These are phyloP conservation scores for Albizia julibrissin DNA, from an alignment of 306 rosid genomes.

Conservation along the genomic window DNA sequence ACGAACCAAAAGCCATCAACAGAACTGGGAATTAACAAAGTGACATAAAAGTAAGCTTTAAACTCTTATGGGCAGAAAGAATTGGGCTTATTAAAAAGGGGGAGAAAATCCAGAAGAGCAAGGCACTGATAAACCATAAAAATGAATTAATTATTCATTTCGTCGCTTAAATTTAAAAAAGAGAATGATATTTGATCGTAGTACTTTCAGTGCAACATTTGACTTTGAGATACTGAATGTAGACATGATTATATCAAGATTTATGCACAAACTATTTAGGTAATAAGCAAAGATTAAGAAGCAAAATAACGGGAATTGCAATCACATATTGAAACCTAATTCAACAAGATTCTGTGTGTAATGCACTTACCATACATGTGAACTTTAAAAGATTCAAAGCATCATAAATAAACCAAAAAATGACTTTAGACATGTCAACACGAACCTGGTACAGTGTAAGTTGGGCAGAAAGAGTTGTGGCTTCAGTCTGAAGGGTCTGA, in stretches of 20 bases:
- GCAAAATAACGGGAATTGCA: conserved; percentile 3
- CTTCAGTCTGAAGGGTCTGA: conserved; percentile 98
- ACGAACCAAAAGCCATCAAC: conserved; percentile 11
- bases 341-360: neutral
- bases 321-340: conserved; percentile 13
- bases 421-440: conserved; percentile 15
- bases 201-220: conserved; percentile 12
- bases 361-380: neutral
- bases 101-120: neutral
- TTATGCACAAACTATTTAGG: conserved; percentile 1
- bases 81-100: neutral
- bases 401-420: conserved; percentile 4
- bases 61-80: neutral
- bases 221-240: neutral
- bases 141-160: neutral
- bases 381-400: neutral
- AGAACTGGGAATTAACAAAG: neutral
- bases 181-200: neutral
- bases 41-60: conserved; percentile 1
- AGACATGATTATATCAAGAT: conserved; percentile 9
- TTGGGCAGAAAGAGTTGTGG: conserved; percentile 99
- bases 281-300: neutral
- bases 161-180: neutral
- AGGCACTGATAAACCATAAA: neutral
- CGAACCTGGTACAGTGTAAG: conserved; percentile 92